Percentiles rank a stretch among this genome's conserved stretches.
Evolutionary conservation across 768 basidiomycete species (phyloP).

Genomic region (Cystobasidium ongulense): DNA sequence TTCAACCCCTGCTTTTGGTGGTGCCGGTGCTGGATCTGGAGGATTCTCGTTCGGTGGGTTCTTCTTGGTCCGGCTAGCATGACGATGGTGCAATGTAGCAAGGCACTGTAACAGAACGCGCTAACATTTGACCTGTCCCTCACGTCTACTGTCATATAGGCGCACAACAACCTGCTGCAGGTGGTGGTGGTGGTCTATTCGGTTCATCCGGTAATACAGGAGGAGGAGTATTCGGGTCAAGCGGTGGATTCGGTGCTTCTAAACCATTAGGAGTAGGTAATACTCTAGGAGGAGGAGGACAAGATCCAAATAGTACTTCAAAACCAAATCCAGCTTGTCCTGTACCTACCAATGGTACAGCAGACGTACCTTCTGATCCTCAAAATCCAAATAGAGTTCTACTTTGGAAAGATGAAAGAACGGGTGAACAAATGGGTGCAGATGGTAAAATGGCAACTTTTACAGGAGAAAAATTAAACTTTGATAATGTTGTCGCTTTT

Average conservation of each 20-base stretch:
- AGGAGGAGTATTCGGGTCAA: neutral
- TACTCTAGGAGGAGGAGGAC: neutral
- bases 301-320: neutral
- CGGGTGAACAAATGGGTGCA: neutral
- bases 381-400: neutral
- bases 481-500: conserved; percentile 15
- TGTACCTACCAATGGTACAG: conserved; percentile 14
- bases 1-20: neutral
- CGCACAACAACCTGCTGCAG: neutral
- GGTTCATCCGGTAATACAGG: neutral
- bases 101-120: neutral
- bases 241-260: neutral
- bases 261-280: neutral
- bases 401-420: conserved; percentile 3
- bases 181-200: neutral
- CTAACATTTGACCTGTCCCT: too few species aligned
- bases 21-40: neutral
- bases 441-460: neutral
- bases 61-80: neutral
- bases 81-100: neutral
- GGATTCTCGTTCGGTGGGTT: neutral
- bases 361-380: neutral
- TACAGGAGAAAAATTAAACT: conserved; percentile 12
- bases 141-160: neutral
- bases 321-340: conserved; percentile 1